Conservation (phyloP, 192 early-diverging fungal genomes). For the Endogone sp. region DNA sequence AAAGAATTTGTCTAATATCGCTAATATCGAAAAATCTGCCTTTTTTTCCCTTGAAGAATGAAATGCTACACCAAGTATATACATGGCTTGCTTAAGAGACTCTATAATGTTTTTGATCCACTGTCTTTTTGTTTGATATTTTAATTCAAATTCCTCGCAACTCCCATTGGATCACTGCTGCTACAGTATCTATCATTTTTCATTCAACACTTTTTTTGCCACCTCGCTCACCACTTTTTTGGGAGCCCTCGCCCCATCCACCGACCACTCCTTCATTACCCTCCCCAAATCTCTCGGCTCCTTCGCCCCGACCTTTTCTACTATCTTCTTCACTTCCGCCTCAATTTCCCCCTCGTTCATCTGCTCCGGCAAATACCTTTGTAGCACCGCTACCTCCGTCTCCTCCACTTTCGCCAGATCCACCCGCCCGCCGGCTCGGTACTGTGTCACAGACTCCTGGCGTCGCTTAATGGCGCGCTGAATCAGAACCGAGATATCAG, state of each 20-base stretch:
- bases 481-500: slow-evolving; percentile 60
- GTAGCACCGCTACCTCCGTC: slow-evolving; percentile 62
- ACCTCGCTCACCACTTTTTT: slow-evolving; percentile 72
- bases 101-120: too few relatives aligned
- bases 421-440: slow-evolving; percentile 55
- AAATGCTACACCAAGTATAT: too few relatives aligned
- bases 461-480: slow-evolving; percentile 82
- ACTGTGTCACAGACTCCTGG: slow-evolving; percentile 69
- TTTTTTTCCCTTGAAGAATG: too few relatives aligned
- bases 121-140: too few relatives aligned
- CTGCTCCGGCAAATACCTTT: slow-evolving; percentile 74
- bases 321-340: slow-evolving; percentile 45
- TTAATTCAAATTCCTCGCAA: too few relatives aligned
- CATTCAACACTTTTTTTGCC: slow-evolving; percentile 65
- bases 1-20: too few relatives aligned
- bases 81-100: too few relatives aligned
- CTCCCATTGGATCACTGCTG: too few relatives aligned
- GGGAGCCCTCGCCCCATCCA: slow-evolving; percentile 68
- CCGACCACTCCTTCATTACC: slow-evolving; percentile 77
- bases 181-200: too few relatives aligned
- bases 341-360: slow-evolving; percentile 72
- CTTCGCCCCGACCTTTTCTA: slow-evolving; percentile 49
- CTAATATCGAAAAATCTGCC: too few relatives aligned
- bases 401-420: slow-evolving; percentile 75
- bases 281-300: slow-evolving; percentile 76